Conservation (phyloP, 768 basidiomycete species). For the Rossbeevera mucosa region DNA sequence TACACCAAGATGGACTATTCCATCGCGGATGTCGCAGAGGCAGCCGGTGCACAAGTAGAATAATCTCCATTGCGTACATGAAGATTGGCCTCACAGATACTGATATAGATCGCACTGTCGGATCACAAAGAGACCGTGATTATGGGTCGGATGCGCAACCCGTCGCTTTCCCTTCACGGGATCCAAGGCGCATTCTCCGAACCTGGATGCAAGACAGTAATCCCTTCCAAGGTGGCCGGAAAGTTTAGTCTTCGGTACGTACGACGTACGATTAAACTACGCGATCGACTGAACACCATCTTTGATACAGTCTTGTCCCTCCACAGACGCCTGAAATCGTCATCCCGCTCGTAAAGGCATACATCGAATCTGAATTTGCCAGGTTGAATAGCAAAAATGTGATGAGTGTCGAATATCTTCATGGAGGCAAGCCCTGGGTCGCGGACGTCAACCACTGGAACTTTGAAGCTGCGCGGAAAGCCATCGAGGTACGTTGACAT, state of each 20-base stretch:
- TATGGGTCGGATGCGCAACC: slow-evolving; percentile 92
- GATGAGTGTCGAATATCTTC: slow-evolving; percentile 62
- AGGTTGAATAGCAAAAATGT: slow-evolving; percentile 85
- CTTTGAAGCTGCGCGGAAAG: slow-evolving; percentile 81
- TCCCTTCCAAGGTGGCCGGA: slow-evolving; percentile 82
- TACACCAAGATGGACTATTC: slow-evolving; percentile 75
- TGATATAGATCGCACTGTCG: slow-evolving; percentile 62
- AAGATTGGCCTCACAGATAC: not conserved
- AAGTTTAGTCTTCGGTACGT: slow-evolving; percentile 91
- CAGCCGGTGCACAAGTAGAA: slow-evolving; percentile 58
- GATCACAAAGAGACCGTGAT: slow-evolving; percentile 72
- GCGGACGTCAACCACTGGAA: slow-evolving; percentile 87
- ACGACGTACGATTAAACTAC: not conserved
- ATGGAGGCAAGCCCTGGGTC: slow-evolving; percentile 90
- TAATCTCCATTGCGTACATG: not conserved
- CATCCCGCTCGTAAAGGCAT: slow-evolving; percentile 62
- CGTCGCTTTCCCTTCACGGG: slow-evolving; percentile 88
- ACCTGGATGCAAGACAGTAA: slow-evolving; percentile 85
- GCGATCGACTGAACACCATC: not conserved
- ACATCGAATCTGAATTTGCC: slow-evolving; percentile 74
- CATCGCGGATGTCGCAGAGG: slow-evolving; percentile 65
- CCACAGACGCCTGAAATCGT: slow-evolving; percentile 78
- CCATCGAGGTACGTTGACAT: slow-evolving; percentile 57
- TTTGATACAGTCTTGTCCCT: slow-evolving; percentile 60
- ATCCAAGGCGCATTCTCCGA: slow-evolving; percentile 93